phyloP scores from a whole-genome alignment of 129 eudicot species.

The Lonicera japonica region DNA sequence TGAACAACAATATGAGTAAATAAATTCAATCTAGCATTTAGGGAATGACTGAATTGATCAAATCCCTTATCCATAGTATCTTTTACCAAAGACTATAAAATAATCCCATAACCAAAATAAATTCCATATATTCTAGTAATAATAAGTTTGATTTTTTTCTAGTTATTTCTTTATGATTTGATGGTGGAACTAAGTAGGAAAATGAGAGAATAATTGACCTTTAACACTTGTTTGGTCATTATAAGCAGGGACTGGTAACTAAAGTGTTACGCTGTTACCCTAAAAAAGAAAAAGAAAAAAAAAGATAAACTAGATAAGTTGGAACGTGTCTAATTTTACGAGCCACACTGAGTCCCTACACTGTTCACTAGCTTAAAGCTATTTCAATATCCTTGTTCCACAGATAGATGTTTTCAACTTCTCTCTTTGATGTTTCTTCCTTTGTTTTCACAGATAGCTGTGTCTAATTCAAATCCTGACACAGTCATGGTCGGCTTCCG shows the following conservation, averaged over 20 bases:
- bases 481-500: slow-evolving; percentile 97
- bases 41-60: no score
- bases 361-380: neutral
- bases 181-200: no score
- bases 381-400: neutral
- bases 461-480: slow-evolving; percentile 90
- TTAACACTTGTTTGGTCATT: neutral
- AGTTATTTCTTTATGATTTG: no score
- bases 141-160: no score
- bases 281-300: neutral
- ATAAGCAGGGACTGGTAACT: neutral
- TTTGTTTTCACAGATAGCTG: slow-evolving; percentile 47
- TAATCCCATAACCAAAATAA: no score
- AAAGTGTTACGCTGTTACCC: neutral
- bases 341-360: neutral
- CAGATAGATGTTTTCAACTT: neutral
- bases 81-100: no score
- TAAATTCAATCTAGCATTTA: no score
- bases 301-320: neutral
- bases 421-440: slow-evolving; percentile 4
- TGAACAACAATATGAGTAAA: no score
- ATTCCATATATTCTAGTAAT: no score
- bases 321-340: neutral
- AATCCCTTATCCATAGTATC: no score
- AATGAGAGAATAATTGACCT: neutral